phyloP scores from a whole-genome alignment of 192 early-diverging fungal species.

The Haplosporangium gracile region DNA sequence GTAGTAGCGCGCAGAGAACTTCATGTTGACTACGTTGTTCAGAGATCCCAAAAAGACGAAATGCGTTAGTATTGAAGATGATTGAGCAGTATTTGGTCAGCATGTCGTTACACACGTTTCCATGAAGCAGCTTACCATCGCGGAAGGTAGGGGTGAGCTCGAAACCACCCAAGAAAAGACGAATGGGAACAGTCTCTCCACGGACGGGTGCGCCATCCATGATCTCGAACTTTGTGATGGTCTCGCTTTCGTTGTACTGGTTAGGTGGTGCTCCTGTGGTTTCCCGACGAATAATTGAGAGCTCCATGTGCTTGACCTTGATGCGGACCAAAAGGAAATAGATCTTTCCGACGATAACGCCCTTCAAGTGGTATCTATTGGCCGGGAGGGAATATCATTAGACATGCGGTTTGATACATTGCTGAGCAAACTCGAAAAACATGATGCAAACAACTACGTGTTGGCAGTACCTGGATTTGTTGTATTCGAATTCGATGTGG shows the following conservation, averaged over 20 bases:
- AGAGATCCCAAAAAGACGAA: background rate
- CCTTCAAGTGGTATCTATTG: slow-evolving; percentile 93
- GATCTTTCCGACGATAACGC: slow-evolving; percentile 99
- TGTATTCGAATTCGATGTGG: slow-evolving; percentile 99
- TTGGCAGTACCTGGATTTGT: slow-evolving; percentile 87
- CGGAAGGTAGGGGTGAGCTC: slow-evolving; percentile 99
- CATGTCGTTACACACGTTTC: background rate
- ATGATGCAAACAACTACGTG: background rate
- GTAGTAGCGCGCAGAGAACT: slow-evolving; percentile 98
- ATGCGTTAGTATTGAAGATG: too few relatives aligned
- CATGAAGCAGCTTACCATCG: slow-evolving; percentile 56
- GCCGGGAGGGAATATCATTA: background rate
- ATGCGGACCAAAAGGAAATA: slow-evolving; percentile 99
- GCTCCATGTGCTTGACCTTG: slow-evolving; percentile 99
- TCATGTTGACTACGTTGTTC: slow-evolving; percentile 89
- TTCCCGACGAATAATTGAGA: slow-evolving; percentile 97
- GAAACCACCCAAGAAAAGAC: slow-evolving; percentile 96
- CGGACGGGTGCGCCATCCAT: slow-evolving; percentile 99
- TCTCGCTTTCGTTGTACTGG: slow-evolving; percentile 99
- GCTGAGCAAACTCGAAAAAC: background rate
- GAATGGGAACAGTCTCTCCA: slow-evolving; percentile 98
- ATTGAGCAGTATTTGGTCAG: background rate
- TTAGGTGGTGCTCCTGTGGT: slow-evolving; percentile 97
- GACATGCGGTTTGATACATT: background rate
- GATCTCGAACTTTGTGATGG: slow-evolving; percentile 99